Conservation (phyloP, 129 eudicot species). For the Flaveria trinervia region DNA sequence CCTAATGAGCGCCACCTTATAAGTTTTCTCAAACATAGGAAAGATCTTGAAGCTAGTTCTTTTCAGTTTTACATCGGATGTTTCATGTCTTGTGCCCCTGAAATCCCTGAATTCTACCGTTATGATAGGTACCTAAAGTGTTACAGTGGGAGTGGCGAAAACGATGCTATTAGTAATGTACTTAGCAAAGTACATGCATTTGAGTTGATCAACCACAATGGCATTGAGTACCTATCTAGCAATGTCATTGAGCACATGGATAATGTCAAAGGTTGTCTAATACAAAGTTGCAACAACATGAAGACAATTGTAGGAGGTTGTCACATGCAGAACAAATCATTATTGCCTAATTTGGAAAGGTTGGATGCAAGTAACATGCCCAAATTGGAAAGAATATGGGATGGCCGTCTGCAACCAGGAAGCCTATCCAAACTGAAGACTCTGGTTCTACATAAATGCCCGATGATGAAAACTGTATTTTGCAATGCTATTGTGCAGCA, state of each 20-base stretch:
- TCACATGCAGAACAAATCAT: background rate
- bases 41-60: conserved; percentile 10
- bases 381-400: conserved; percentile 19
- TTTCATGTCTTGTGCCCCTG: conserved; percentile 16
- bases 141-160: conserved; percentile 17
- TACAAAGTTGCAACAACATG: conserved; percentile 29
- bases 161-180: conserved; percentile 18
- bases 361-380: conserved; percentile 33
- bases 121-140: conserved; percentile 38
- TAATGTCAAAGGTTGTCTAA: conserved; percentile 36
- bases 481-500: conserved; percentile 20
- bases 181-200: conserved; percentile 29
- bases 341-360: conserved; percentile 37
- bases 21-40: conserved; percentile 24
- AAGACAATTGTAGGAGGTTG: conserved; percentile 11
- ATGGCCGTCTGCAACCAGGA: conserved; percentile 17
- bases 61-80: conserved; percentile 43
- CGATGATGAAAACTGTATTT: conserved; percentile 18
- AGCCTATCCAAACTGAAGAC: conserved; percentile 29
- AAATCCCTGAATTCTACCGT: too few species aligned
- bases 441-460: conserved; percentile 24
- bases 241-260: conserved; percentile 22
- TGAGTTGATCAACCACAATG: conserved; percentile 36
- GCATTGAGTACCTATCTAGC: conserved; percentile 22
- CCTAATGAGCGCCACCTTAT: conserved; percentile 24